Conservation (phyloP, 2,329 filamentous ascomycete genomes). For the Xylaria digitata region DNA sequence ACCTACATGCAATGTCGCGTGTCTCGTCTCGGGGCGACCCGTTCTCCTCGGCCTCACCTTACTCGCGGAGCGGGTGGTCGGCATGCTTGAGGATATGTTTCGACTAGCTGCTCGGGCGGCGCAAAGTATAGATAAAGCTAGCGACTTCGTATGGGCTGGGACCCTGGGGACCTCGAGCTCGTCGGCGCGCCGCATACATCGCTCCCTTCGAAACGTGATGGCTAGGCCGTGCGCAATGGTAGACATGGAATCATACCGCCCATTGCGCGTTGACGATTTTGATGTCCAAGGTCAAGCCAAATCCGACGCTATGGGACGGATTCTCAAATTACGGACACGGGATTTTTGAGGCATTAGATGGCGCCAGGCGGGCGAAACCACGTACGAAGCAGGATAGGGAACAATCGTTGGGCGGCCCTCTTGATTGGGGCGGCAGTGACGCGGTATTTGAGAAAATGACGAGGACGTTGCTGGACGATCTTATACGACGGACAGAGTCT, state of each 20-base stretch:
- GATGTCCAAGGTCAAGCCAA: slow-evolving; percentile 28
- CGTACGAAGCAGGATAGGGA: slow-evolving; percentile 3
- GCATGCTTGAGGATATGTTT: slow-evolving; percentile 36
- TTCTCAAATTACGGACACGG: slow-evolving; percentile 33
- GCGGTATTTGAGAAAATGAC: slow-evolving; percentile 1
- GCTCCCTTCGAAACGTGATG: slow-evolving; percentile 29
- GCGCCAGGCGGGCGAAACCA: background rate
- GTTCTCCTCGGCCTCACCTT: slow-evolving; percentile 35
- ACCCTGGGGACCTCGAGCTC: background rate
- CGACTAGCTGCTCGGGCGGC: slow-evolving; percentile 31
- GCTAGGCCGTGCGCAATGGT: slow-evolving; percentile 27
- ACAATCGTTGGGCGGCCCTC: slow-evolving; percentile 19
- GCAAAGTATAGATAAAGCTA: slow-evolving; percentile 23
- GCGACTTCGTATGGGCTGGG: slow-evolving; percentile 19
- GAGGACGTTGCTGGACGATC: slow-evolving; percentile 31
- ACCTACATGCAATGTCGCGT: background rate
- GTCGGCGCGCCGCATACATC: slow-evolving; percentile 29
- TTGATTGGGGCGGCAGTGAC: slow-evolving; percentile 25
- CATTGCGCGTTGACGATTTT: slow-evolving; percentile 25
- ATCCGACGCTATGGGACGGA: slow-evolving; percentile 22
- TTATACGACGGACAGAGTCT: slow-evolving; percentile 35
- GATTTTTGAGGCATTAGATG: slow-evolving; percentile 26
- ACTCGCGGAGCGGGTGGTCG: slow-evolving; percentile 32
- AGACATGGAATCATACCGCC: slow-evolving; percentile 17
- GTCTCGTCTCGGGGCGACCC: slow-evolving; percentile 28